Conservation (phyloP, 352 stramenopile genomes). For the Phytophthora lateralis region DNA sequence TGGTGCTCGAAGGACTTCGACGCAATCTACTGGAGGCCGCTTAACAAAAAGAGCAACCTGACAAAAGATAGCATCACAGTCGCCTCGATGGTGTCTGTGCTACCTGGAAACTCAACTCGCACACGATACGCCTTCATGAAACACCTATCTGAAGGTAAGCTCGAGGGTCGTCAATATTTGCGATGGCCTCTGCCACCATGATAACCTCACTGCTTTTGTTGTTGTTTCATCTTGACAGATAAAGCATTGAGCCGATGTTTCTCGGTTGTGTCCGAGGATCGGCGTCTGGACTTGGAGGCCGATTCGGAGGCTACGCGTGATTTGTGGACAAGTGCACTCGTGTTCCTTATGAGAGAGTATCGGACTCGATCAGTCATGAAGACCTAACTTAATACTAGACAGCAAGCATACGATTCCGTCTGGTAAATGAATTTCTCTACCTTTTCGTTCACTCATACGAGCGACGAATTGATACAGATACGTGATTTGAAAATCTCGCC, state of each 20-base stretch:
- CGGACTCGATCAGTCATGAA: conserved; percentile 15
- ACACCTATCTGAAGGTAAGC: conserved; percentile 68
- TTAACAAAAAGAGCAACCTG: conserved; percentile 71
- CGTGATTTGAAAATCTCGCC: not conserved
- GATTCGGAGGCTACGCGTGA: conserved; percentile 71
- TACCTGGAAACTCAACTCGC: conserved; percentile 60
- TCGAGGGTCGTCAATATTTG: not conserved
- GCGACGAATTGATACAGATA: not conserved
- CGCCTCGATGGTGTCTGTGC: conserved; percentile 49
- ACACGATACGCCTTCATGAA: conserved; percentile 83
- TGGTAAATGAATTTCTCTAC: conserved; percentile 26
- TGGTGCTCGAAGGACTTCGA: conserved; percentile 77
- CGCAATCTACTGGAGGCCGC: conserved; percentile 63
- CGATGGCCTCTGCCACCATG: not conserved
- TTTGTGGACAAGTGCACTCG: conserved; percentile 60
- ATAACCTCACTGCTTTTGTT: conserved; percentile 14
- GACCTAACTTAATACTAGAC: conserved; percentile 29
- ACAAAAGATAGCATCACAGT: conserved; percentile 62
- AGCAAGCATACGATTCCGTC: conserved; percentile 7
- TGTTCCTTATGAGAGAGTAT: conserved; percentile 48
- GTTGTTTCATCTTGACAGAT: conserved; percentile 35
- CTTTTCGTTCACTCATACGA: conserved; percentile 11
- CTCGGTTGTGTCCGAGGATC: conserved; percentile 67
- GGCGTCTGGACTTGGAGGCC: conserved; percentile 70
- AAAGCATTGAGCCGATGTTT: conserved; percentile 71